Percentiles rank a stretch among this genome's conserved stretches.
Conservation (phyloP, 129 eudicot genomes). For the Deinandra increscens region DNA sequence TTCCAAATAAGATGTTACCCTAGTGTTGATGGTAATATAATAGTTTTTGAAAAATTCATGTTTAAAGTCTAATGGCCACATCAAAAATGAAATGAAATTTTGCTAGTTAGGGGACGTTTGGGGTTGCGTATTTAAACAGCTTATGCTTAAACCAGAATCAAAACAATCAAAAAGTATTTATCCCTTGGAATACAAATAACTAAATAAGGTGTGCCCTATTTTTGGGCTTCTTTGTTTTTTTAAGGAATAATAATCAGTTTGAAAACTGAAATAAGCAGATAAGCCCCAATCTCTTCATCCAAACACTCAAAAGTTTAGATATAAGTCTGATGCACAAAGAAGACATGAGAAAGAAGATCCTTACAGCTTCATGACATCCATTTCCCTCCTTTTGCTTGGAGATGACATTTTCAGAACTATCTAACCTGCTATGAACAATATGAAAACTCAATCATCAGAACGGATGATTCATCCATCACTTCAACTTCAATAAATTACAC, state of each 20-base stretch:
- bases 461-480: no score
- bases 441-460: constrained; percentile 20
- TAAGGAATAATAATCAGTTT: neutral
- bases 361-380: constrained; percentile 92
- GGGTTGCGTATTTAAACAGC: neutral
- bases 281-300: no score
- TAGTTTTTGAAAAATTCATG: neutral
- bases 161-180: neutral
- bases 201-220: no score
- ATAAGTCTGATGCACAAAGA: neutral
- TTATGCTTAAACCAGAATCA: neutral
- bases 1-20: neutral
- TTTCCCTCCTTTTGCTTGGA: constrained; percentile 88
- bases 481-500: no score
- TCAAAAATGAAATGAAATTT: neutral
- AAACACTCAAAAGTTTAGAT: no score
- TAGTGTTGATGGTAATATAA: neutral
- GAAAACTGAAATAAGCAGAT: neutral
- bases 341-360: constrained; percentile 21
- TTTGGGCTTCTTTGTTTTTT: no score
- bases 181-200: no score
- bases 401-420: constrained; percentile 57
- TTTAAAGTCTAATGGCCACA: neutral
- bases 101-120: neutral
- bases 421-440: constrained; percentile 28